Percentiles rank a stretch among this genome's conserved stretches.
Evolutionary conservation across 352 stramenopile genomes (phyloP).

Genomic region (Phytophthora megakarya): DNA sequence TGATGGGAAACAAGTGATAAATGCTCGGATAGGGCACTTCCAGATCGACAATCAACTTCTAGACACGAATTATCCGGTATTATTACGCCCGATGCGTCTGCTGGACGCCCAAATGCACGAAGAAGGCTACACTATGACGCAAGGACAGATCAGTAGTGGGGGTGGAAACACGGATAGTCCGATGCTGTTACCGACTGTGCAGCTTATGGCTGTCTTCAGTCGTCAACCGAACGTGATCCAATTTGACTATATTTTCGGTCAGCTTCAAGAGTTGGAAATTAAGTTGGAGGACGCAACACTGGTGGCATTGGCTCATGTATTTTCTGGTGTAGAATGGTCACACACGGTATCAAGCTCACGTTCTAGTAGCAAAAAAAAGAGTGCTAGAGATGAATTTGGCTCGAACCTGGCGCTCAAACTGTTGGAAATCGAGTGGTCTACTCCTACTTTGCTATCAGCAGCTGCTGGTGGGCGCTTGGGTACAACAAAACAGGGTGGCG

Average conservation of each 20-base stretch:
- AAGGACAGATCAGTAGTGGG: conserved; percentile 10
- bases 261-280: conserved; percentile 87
- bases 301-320: conserved; percentile 75
- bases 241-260: conserved; percentile 88
- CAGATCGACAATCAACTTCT: conserved; percentile 88
- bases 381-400: conserved; percentile 30
- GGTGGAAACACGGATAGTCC: conserved; percentile 19
- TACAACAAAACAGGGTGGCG: conserved; percentile 40
- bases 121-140: conserved; percentile 41
- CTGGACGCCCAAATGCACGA: conserved; percentile 73
- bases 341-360: conserved; percentile 30
- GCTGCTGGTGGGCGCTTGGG: conserved; percentile 31
- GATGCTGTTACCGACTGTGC: conserved; percentile 75
- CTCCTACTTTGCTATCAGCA: conserved; percentile 46
- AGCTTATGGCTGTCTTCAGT: conserved; percentile 81
- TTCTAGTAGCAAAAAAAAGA: conserved; percentile 29
- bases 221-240: conserved; percentile 68
- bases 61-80: conserved; percentile 84
- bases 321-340: conserved; percentile 76
- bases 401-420: conserved; percentile 60
- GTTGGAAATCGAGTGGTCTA: conserved; percentile 65
- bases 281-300: conserved; percentile 84
- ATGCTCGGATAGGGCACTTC: conserved; percentile 76
- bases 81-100: conserved; percentile 72
- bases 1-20: conserved; percentile 77